A percentile compares a stretch with the other conserved stretches of the same genome.
Evolutionary conservation across 805 yeast species (phyloP).

Genomic region (Soucietia sequanensis): DNA sequence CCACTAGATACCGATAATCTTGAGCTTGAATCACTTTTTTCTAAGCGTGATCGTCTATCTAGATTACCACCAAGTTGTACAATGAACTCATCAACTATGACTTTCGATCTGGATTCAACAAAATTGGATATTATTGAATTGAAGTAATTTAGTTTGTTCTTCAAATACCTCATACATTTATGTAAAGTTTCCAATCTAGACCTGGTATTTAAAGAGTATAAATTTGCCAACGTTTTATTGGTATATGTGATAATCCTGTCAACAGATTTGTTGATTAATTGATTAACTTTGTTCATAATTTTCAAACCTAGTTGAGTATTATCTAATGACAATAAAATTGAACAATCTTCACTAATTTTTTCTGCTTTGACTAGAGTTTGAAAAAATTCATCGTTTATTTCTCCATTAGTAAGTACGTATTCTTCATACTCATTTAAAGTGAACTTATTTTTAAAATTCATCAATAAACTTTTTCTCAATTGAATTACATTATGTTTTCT

Average conservation of each 20-base stretch:
- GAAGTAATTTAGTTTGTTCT: conserved; percentile 47
- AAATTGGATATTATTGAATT: conserved; percentile 60
- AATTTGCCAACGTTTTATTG: conserved; percentile 31
- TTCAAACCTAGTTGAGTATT: conserved; percentile 64
- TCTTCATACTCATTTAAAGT: conserved; percentile 73
- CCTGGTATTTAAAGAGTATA: conserved; percentile 24
- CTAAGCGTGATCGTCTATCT: conserved; percentile 3
- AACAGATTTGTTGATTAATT: conserved; percentile 42
- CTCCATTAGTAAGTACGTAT: conserved; percentile 49
- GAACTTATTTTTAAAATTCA: conserved; percentile 57
- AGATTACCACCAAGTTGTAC: conserved; percentile 47
- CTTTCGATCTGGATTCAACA: conserved; percentile 66
- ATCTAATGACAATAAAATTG: conserved; percentile 66
- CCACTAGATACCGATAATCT: conserved; percentile 8
- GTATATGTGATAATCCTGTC: conserved; percentile 29
- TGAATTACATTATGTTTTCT: conserved; percentile 30
- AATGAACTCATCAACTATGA: conserved; percentile 64
- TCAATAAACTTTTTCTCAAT: conserved; percentile 53
- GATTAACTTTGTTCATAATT: conserved; percentile 58
- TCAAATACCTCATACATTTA: conserved; percentile 28
- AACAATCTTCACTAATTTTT: conserved; percentile 62
- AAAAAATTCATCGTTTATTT: conserved; percentile 57
- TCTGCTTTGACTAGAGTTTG: conserved; percentile 59
- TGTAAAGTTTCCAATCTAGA: conserved; percentile 27
- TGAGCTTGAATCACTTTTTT: conserved; percentile 4